A percentile compares a stretch with the other conserved stretches of the same genome.
These are phyloP conservation scores for Crithidia expoeki DNA, from an alignment of 208 protist genomes.

Conservation along the genomic window DNA sequence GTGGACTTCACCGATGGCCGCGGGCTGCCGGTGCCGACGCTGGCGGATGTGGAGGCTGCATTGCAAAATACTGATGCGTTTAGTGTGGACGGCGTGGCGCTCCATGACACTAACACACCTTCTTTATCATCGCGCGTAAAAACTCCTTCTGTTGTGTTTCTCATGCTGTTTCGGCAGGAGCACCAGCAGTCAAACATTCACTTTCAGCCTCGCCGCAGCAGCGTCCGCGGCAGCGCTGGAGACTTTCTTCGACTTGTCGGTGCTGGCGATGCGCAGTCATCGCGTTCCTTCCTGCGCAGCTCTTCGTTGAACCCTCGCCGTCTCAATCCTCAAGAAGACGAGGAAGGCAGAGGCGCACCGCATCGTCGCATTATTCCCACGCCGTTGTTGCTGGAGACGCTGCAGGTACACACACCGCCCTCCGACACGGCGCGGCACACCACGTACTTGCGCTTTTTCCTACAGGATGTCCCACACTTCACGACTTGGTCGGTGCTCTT, in stretches of 20 bases:
- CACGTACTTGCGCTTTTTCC: conserved; percentile 31
- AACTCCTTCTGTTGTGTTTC: background rate
- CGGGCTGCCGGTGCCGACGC: conserved; percentile 36
- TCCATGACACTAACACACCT: background rate
- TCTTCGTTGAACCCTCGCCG: background rate
- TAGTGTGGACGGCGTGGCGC: background rate
- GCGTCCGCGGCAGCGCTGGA: background rate
- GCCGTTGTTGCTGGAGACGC: conserved; percentile 44
- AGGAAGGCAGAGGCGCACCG: conserved; percentile 6
- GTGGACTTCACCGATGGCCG: conserved; percentile 39
- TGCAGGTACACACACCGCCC: conserved; percentile 42
- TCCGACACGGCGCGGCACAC: conserved; percentile 33
- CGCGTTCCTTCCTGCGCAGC: background rate
- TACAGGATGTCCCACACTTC: conserved; percentile 39
- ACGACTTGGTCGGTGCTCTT: conserved; percentile 38
- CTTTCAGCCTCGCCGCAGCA: background rate
- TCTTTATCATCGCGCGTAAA: background rate
- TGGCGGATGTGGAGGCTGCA: conserved; percentile 16
- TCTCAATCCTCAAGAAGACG: background rate
- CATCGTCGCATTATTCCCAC: conserved; percentile 39
- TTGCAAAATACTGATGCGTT: background rate
- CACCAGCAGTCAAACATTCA: no score
- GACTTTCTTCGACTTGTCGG: background rate
- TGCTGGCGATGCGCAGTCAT: background rate
- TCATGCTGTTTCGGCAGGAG: no score